These are phyloP conservation scores for Xylaria sp. DNA, from an alignment of 2,329 filamentous ascomycete genomes.

Conservation along the genomic window DNA sequence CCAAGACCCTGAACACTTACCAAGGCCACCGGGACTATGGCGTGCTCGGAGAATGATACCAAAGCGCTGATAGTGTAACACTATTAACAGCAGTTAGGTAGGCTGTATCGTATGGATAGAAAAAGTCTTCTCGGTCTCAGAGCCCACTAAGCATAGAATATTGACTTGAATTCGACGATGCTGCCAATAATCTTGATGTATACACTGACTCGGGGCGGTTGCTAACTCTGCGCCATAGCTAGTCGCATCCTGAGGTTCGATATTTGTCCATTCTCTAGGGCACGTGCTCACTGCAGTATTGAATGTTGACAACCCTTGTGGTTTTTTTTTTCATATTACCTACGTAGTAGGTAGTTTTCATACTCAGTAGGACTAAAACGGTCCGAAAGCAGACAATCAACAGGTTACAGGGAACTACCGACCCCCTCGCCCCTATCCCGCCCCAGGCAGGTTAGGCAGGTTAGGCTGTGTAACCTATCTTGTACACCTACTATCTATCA, in stretches of 20 bases:
- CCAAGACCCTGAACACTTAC: conserved; percentile 23
- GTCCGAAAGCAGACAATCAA: conserved; percentile 15
- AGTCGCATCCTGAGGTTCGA: not conserved
- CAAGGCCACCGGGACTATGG: not conserved
- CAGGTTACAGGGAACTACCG: not conserved
- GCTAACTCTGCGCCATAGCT: not conserved
- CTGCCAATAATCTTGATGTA: not conserved
- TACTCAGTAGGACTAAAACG: conserved; percentile 1
- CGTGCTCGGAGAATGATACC: conserved; percentile 18
- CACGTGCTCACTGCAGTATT: conserved; percentile 28
- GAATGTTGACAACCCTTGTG: not conserved
- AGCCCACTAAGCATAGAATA: not conserved
- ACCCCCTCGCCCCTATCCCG: not conserved
- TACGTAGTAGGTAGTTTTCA: not conserved
- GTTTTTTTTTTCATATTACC: not conserved
- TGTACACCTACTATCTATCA: not conserved
- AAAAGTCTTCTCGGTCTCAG: not conserved
- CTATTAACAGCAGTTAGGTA: not conserved
- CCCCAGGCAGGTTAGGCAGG: not conserved
- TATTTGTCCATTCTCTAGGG: conserved; percentile 10
- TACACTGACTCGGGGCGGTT: conserved; percentile 4
- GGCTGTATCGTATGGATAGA: not conserved
- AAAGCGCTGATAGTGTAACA: not conserved
- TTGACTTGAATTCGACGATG: not conserved
- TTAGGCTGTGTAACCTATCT: not conserved